phyloP scores from a whole-genome alignment of 139 green algal genomes.

The Chlamydomonas eustigma region DNA sequence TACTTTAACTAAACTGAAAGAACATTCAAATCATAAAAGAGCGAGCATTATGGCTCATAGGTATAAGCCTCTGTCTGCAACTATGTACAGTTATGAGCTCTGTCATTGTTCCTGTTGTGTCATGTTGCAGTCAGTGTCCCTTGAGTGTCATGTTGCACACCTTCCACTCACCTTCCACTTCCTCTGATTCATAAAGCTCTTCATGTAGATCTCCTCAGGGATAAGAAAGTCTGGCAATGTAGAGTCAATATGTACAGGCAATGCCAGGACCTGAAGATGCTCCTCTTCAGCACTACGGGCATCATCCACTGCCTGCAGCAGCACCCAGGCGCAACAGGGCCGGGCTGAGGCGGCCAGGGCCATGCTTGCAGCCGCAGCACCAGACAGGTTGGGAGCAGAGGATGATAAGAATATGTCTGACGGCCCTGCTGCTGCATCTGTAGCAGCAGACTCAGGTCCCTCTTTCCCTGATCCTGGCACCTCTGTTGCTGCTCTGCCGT shows the following conservation, averaged over 20 bases:
- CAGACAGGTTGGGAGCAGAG: not conserved
- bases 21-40: too few relatives aligned
- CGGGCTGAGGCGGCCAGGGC: conserved; percentile 15
- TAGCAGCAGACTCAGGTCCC: not conserved
- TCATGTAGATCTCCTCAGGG: conserved; percentile 33
- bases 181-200: not conserved
- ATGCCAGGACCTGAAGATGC: conserved; percentile 27
- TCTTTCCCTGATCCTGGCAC: not conserved
- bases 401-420: too few relatives aligned
- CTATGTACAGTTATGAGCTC: too few relatives aligned
- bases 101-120: too few relatives aligned
- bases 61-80: too few relatives aligned
- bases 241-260: conserved; percentile 61
- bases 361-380: not conserved
- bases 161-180: not conserved
- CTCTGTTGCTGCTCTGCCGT: not conserved
- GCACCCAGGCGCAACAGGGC: conserved; percentile 67
- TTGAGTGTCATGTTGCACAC: too few relatives aligned
- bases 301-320: conserved; percentile 45
- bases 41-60: too few relatives aligned
- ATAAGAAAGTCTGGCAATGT: conserved; percentile 76
- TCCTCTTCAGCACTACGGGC: not conserved
- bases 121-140: too few relatives aligned
- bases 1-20: too few relatives aligned
- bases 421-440: too few relatives aligned